These are phyloP conservation scores for Tuctoria greenei DNA, from an alignment of 176 grass and related monocot species.

Conservation along the genomic window DNA sequence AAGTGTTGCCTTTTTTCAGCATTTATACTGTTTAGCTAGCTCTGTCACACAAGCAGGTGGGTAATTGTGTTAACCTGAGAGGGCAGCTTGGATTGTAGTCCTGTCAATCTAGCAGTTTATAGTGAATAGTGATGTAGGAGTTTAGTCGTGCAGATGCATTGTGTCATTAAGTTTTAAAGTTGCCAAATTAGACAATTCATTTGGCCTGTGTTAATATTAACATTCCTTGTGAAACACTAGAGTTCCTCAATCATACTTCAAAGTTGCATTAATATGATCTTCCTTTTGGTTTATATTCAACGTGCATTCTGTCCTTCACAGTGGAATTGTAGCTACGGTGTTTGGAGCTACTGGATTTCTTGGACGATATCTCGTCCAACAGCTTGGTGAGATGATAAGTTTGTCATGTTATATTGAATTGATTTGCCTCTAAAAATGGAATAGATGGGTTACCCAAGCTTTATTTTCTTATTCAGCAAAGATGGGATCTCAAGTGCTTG, in stretches of 20 bases:
- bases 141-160: neutral
- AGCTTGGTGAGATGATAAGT: constrained; percentile 70
- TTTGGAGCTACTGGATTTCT: constrained; percentile 99
- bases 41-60: neutral
- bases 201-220: too few species aligned
- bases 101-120: neutral
- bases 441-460: neutral
- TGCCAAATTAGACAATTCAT: neutral
- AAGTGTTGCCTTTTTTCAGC: neutral
- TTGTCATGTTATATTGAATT: constrained; percentile 1
- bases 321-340: constrained; percentile 93
- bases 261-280: constrained; percentile 10
- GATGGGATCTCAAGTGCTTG: constrained; percentile 96
- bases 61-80: neutral
- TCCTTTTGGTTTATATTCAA: neutral
- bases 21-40: neutral
- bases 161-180: neutral
- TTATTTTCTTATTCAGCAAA: constrained; percentile 62
- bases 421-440: neutral
- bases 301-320: constrained; percentile 10
- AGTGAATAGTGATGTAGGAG: neutral
- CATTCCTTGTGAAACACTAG: too few species aligned
- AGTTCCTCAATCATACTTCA: neutral
- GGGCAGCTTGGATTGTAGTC: neutral
- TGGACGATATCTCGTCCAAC: constrained; percentile 87